phyloP scores from a whole-genome alignment of 306 rosid genomes.

The Rosa chinensis region DNA sequence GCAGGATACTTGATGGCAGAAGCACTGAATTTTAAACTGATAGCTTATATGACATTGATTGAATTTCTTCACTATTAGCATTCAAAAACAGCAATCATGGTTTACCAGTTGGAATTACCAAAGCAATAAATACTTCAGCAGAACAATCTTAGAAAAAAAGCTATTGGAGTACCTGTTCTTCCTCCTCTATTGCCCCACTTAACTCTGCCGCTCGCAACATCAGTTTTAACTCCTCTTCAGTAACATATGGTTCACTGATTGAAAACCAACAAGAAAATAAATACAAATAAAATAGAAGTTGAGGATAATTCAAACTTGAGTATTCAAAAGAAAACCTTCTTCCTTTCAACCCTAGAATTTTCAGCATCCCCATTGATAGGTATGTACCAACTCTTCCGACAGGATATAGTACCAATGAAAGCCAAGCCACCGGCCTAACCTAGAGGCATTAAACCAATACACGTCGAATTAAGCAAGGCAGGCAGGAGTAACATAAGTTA shows the following conservation, averaged over 20 bases:
- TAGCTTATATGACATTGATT: background rate
- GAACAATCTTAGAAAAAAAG: background rate
- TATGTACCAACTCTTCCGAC: too few relatives aligned
- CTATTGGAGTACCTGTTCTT: constrained; percentile 78
- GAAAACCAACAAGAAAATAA: constrained; percentile 11
- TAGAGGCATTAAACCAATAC: too few relatives aligned
- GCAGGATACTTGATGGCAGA: background rate
- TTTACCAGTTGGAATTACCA: background rate
- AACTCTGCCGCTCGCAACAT: constrained; percentile 98
- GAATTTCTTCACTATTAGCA: background rate
- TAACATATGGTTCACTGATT: constrained; percentile 93
- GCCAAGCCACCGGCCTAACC: too few relatives aligned
- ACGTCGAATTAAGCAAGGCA: background rate
- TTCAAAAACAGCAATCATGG: background rate
- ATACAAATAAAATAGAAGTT: constrained; percentile 5
- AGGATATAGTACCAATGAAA: too few relatives aligned
- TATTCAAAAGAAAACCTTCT: constrained; percentile 50
- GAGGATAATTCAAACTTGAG: constrained; percentile 21
- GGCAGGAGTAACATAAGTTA: constrained; percentile 9
- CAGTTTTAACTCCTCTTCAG: constrained; percentile 95
- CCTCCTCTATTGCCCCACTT: constrained; percentile 99
- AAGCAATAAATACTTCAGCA: background rate
- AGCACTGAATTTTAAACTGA: background rate
- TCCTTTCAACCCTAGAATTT: too few relatives aligned
- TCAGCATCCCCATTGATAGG: too few relatives aligned